Evolutionary conservation across 1,284 basidiomycete genomes (phyloP).

Genomic region (Rhodotorula sp.): DNA sequence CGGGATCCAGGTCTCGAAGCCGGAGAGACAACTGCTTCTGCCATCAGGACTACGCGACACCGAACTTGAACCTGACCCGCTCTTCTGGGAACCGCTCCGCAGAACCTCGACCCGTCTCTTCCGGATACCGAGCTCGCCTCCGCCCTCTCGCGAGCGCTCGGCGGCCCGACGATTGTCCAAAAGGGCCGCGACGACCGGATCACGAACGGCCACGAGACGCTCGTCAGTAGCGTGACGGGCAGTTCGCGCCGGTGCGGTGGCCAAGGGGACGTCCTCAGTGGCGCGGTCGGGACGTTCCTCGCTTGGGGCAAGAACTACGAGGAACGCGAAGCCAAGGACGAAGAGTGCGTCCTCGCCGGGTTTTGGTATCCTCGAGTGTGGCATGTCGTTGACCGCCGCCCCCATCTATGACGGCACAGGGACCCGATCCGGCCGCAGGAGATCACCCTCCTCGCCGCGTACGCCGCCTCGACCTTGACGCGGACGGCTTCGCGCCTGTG

Average conservation of each 20-base stretch:
- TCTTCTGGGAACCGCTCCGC: background rate
- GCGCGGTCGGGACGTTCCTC: constrained; percentile 79
- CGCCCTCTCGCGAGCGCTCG: constrained; percentile 67
- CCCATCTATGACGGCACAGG: constrained; percentile 32
- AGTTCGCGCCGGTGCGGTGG: constrained; percentile 84
- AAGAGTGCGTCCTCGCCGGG: constrained; percentile 10
- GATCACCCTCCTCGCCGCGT: constrained; percentile 78
- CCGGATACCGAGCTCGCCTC: constrained; percentile 59
- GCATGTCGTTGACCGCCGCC: no score
- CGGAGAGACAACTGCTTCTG: background rate
- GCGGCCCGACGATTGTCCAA: constrained; percentile 86
- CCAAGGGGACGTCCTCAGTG: constrained; percentile 81
- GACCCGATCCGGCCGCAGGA: constrained; percentile 55
- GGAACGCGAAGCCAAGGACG: constrained; percentile 54
- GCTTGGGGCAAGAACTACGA: constrained; percentile 95
- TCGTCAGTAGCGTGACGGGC: constrained; percentile 69
- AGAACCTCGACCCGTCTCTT: constrained; percentile 55
- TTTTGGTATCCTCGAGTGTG: no score
- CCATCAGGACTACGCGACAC: background rate
- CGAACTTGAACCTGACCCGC: background rate
- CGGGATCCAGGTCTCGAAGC: background rate
- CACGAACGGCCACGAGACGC: constrained; percentile 57
- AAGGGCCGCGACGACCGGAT: constrained; percentile 75
- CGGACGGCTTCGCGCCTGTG: constrained; percentile 74
- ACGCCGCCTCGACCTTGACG: constrained; percentile 85